Percentiles rank a stretch among this genome's conserved stretches.
Conservation (phyloP, 306 rosid genomes). For the Aeschynomene evenia region DNA sequence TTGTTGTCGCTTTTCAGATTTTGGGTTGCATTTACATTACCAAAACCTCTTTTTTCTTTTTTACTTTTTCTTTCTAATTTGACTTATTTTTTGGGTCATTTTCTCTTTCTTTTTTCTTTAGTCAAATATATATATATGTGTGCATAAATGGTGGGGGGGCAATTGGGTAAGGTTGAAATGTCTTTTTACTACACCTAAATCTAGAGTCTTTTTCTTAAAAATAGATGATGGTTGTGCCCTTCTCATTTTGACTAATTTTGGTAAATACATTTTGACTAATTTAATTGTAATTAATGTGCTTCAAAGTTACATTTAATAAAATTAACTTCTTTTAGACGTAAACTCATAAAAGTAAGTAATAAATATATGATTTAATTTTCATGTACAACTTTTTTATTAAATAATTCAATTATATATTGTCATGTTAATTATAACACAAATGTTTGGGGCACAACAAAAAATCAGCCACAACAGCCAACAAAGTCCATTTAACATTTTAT, state of each 20-base stretch:
- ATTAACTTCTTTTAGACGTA: too few relatives aligned
- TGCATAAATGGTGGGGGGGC: constrained; percentile 16
- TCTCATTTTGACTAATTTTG: neutral
- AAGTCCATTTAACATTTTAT: too few relatives aligned
- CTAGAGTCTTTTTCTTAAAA: constrained; percentile 23
- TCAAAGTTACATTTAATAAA: too few relatives aligned
- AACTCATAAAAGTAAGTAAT: too few relatives aligned
- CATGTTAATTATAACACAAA: too few relatives aligned
- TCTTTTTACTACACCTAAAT: constrained; percentile 16
- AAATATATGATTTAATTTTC: too few relatives aligned
- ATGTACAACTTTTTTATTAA: too few relatives aligned
- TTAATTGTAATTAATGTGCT: too few relatives aligned
- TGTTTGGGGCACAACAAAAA: too few relatives aligned
- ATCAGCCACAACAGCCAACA: too few relatives aligned
- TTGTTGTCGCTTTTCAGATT: neutral
- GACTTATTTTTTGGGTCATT: neutral
- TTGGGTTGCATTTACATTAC: neutral
- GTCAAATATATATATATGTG: too few relatives aligned
- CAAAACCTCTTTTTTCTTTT: constrained; percentile 17
- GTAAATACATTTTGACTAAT: neutral
- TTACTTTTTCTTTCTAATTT: constrained; percentile 3
- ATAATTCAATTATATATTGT: too few relatives aligned
- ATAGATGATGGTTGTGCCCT: neutral
- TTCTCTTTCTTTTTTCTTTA: neutral
- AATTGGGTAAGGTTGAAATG: constrained; percentile 1